These are phyloP conservation scores for Umbelopsis sp. DNA, from an alignment of 192 early-diverging fungal genomes.

Conservation along the genomic window DNA sequence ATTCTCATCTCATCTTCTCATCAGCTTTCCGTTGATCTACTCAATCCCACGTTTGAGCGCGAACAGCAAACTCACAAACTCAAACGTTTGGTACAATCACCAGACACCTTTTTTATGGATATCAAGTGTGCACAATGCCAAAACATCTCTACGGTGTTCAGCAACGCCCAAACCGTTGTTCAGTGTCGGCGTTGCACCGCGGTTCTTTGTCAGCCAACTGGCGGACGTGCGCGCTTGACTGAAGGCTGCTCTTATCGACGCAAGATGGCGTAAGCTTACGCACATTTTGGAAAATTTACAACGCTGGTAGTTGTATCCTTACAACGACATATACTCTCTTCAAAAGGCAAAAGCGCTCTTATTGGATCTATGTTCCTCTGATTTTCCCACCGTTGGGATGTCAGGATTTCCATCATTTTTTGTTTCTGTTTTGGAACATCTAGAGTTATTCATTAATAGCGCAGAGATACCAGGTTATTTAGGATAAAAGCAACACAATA, in stretches of 20 bases:
- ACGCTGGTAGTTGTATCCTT: conserved; percentile 6
- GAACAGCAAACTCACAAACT: conserved; percentile 92
- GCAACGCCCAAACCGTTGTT: conserved; percentile 90
- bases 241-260: conserved; percentile 61
- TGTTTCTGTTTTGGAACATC: too few relatives aligned
- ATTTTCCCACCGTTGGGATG: background rate
- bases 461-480: too few relatives aligned
- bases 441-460: too few relatives aligned
- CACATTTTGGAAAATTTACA: background rate
- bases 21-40: conserved; percentile 92
- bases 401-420: too few relatives aligned
- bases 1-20: background rate
- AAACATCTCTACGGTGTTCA: conserved; percentile 89
- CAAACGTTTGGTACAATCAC: conserved; percentile 94
- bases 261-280: conserved; percentile 4
- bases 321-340: background rate
- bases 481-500: too few relatives aligned
- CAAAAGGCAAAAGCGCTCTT: background rate
- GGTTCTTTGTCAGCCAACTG: conserved; percentile 90
- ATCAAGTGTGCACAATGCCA: conserved; percentile 88
- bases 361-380: background rate
- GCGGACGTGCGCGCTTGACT: conserved; percentile 83
- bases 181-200: conserved; percentile 80
- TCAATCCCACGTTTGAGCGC: conserved; percentile 82
- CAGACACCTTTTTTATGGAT: conserved; percentile 99